Base-by-base conservation (phyloP, 192 early-diverging fungal species). In the Backusella westeae region DNA sequence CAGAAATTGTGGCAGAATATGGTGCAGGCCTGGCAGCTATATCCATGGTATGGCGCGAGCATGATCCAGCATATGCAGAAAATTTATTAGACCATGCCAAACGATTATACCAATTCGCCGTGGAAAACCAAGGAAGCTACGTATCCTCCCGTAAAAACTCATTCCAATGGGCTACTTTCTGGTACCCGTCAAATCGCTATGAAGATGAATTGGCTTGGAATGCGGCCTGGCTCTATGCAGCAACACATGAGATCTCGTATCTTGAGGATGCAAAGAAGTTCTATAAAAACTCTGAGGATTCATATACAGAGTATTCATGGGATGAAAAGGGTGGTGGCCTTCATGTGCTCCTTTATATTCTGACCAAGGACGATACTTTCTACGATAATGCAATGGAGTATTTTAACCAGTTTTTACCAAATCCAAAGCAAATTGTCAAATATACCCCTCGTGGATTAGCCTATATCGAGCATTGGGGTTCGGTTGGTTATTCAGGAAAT, bases 121-220 rank as follows among this genome's bases (percentile, higher is more conserved):
- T 36, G 1, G 77, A 76, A 32, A 35, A 83, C 35, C 74, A 65
- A 56, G 82, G 82, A 34, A 77, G 78, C 12, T 83, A 83, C 29
- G 74, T 80, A 0, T 78, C 71, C 26, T 77, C 74, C 74, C 65
- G 73, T 69, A n/a, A 85, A 71, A 78, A 79, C 36, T 53, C 88
- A 73, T 75, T 83, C 19, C 71, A 79, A 32, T 83, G 79, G 35
- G 86, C 79, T 0, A 65, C 74, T 0, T 86, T 81, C 38, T 85
- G 84, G 71, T 91, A 91, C 53, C 73, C 78, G 3, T 91, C 89
- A 12, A 82, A 83, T 15, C 67, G 79, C 10, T 89, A 75, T 41
- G 74, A 80, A 35, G 89, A 91, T 79, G 89, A 91, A 78, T 41
- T 91, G 0, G 88, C 88, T 4, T 90, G 84, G 86, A 83, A 78